Base-by-base conservation (phyloP, 2,329 filamentous ascomycete genomes). In the Elsinoe necatrix region DNA sequence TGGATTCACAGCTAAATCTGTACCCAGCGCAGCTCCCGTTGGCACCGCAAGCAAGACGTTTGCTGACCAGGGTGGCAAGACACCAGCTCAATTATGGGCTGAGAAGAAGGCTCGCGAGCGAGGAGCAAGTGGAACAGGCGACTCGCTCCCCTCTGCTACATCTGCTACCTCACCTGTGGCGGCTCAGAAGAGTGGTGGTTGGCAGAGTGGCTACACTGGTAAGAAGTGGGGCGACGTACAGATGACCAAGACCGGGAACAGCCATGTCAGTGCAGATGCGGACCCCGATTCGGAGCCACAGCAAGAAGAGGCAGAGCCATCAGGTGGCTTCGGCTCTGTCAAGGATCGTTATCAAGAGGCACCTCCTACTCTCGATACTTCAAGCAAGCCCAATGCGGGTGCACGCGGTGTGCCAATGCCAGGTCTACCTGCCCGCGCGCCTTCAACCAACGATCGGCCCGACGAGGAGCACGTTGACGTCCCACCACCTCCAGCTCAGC, bases 11-110 rank as follows among this genome's bases (percentile, higher is more conserved):
- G 73, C 82, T 11, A 84, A 85, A 60, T 71, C 82, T n/a, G 70
- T 78, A 7, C 75, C 82, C 25, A 69, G 81, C 21, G 73, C 83
- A 18, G 76, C 81, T 2, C 83, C 86, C 4, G 79, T 95, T 23
- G 90, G 89, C 23, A 80, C 83, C 62, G 90, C 91, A 35, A 95
- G 89, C 73, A 85, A 89, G 66, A 95, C 90, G 0, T 98, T 97
- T 75, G 93, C 93, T 14, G 91, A 96, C 63, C 78, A 95, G 70
- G 91, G 87, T 61, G 93, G 93, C 60, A 98, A 97, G 77, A 97
- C 93, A 4, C 93, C 93, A 5, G 91, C 93, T 27, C 93, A 98
- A 71, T 75, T 95, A 34, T 98, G 93, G 93, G 92, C 92, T 0
- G 93, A 98, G 76, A 95, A 91, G 76, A 97, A 97, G 76, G 92